A percentile compares a stretch with the other conserved stretches of the same genome.
Evolutionary conservation across 2,329 filamentous ascomycete genomes (phyloP).

Genomic region (Botrytis elliptica): DNA sequence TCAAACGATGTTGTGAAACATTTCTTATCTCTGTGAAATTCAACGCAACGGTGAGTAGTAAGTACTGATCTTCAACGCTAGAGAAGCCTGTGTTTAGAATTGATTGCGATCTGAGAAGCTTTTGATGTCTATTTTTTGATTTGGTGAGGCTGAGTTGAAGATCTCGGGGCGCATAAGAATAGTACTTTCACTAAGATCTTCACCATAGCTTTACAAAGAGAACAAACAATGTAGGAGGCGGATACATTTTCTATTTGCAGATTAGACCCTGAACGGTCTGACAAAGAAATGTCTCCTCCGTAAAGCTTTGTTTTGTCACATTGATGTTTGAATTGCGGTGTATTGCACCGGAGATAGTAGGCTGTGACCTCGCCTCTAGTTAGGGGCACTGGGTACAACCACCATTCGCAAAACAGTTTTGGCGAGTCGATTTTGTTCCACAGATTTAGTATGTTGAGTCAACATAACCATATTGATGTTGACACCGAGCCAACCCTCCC

Average conservation of each 20-base stretch:
- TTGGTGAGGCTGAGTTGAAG: neutral
- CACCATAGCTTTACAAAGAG: neutral
- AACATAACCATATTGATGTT: neutral
- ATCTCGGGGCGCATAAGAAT: neutral
- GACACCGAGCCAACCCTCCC: neutral
- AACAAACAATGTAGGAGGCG: neutral
- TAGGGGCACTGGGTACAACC: neutral
- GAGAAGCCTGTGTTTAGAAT: neutral
- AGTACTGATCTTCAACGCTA: neutral
- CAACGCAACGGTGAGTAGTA: neutral
- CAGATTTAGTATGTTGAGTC: neutral
- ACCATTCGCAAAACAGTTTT: neutral
- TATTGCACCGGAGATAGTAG: neutral
- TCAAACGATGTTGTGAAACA: conserved; percentile 9
- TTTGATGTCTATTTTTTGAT: neutral
- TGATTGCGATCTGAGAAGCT: neutral
- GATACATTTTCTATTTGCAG: neutral
- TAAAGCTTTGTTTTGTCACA: neutral
- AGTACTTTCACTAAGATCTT: neutral
- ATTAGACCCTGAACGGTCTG: neutral
- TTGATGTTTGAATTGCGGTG: neutral
- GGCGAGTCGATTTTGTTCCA: neutral
- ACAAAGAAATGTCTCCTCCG: neutral
- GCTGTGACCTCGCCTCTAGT: neutral
- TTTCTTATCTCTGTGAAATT: conserved; percentile 1